Conservation (phyloP, 345 rosid species). For the Odontarrhena argentea region DNA sequence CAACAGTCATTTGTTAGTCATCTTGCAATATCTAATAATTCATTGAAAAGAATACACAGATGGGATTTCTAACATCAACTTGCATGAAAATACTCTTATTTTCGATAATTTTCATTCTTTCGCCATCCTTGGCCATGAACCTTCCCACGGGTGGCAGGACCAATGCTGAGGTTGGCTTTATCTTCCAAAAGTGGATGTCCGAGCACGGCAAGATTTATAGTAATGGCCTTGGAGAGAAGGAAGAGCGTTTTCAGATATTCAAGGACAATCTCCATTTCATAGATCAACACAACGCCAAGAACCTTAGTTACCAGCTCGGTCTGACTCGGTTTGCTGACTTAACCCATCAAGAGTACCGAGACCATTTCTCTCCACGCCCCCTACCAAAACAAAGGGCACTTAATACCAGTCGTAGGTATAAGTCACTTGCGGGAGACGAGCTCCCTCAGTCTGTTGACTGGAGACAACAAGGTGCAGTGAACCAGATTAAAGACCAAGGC, state of each 20-base stretch:
- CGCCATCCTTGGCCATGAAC: slow-evolving; percentile 57
- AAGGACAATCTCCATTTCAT: slow-evolving; percentile 77
- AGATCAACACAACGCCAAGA: slow-evolving; percentile 69
- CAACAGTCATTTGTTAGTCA: neutral
- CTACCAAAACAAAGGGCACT: slow-evolving; percentile 40
- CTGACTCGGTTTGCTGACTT: slow-evolving; percentile 84
- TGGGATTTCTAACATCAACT: slow-evolving; percentile 43
- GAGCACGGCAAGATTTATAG: slow-evolving; percentile 61
- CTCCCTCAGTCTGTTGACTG: slow-evolving; percentile 73
- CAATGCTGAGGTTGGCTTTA: slow-evolving; percentile 55
- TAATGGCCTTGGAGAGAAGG: slow-evolving; percentile 70
- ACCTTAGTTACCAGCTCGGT: slow-evolving; percentile 61
- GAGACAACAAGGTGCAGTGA: slow-evolving; percentile 79
- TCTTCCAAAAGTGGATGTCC: slow-evolving; percentile 71
- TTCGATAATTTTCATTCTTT: slow-evolving; percentile 38
- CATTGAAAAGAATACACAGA: slow-evolving; percentile 20
- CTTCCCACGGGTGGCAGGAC: slow-evolving; percentile 59
- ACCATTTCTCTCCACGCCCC: slow-evolving; percentile 46
- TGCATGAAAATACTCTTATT: slow-evolving; percentile 43
- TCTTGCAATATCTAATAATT: slow-evolving; percentile 4
- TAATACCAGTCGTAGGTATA: slow-evolving; percentile 47
- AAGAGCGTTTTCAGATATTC: slow-evolving; percentile 62
- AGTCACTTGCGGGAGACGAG: slow-evolving; percentile 53
- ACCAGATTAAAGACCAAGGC: slow-evolving; percentile 71
- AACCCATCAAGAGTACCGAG: slow-evolving; percentile 82